These are phyloP conservation scores for Zymoseptoria passerinii DNA, from an alignment of 2,329 filamentous ascomycete genomes.

Conservation along the genomic window DNA sequence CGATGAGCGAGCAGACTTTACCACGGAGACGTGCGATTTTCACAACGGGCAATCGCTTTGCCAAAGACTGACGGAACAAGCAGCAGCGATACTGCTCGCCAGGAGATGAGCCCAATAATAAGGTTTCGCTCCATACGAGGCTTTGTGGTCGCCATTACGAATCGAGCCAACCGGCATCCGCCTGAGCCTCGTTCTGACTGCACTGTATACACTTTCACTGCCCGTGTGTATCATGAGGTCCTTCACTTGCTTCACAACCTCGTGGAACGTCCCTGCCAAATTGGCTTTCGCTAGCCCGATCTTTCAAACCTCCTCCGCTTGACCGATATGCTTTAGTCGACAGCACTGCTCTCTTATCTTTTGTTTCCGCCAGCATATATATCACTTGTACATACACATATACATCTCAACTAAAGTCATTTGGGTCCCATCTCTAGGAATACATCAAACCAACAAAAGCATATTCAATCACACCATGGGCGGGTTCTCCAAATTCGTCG, in stretches of 20 bases:
- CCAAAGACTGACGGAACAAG: not conserved
- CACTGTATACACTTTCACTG: not conserved
- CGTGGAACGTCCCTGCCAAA: not conserved
- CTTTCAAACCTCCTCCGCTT: not conserved
- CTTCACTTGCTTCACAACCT: not conserved
- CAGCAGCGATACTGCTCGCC: not conserved
- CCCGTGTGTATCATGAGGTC: not conserved
- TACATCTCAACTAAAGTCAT: not conserved
- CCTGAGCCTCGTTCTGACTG: not conserved
- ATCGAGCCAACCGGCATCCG: not conserved
- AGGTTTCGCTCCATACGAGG: no score
- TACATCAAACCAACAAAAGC: not conserved
- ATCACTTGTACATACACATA: not conserved
- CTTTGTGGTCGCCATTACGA: no score
- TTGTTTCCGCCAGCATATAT: not conserved
- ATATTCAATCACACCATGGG: conserved; percentile 1
- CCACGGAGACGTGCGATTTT: not conserved
- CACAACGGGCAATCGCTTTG: not conserved
- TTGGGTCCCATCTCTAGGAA: not conserved
- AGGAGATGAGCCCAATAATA: no score
- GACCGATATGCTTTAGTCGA: not conserved
- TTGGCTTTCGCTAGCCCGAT: not conserved
- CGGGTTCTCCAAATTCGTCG: conserved; percentile 15
- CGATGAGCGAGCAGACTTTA: no score
- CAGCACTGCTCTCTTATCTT: not conserved